Evolutionary conservation across 2,329 filamentous ascomycete genomes (phyloP), one percentile per base, ranked within the genome.

Genomic region (Capronia americana): DNA sequence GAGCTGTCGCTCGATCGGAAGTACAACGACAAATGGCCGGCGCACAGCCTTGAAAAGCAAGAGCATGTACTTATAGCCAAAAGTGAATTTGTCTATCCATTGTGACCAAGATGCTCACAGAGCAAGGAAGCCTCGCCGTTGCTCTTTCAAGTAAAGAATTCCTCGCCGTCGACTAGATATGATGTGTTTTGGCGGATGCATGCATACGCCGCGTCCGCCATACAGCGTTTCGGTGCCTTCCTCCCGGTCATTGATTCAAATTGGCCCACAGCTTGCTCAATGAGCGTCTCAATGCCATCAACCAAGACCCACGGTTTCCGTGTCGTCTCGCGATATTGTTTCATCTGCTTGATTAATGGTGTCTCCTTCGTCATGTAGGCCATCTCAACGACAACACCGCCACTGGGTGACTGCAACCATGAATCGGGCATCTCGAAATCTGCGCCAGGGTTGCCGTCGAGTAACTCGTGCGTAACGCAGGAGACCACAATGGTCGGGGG

Each of bases 211-310:
- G 88, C 88, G 50, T 86, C 81, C 67, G 89, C 85, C 91, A 94
- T 93, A 44, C 90, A 77, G 53, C 86, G 80, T 28, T 90, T 84
- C 1, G 90, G 90, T 17, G 90, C 90, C 75, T 89, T 85, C 55
- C 90, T 83, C 0, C 90, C 91, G 0, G 91, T 93, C 75, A 93
- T 92, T 2, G 93, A 78, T 77, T 94, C 91, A 73, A 93, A 94
- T 73, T 93, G 91, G 0, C 91, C 90, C 77, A 91, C 91, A 0
- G 89, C 91, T 74, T 93, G 91, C 75, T 93, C 91, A 0, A 90
- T 90, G 14, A 94, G 77, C 55, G 93, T 83, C 72, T 93, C 90
- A 12, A 93, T 79, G 0, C 91, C 91, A 73, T 93, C 90, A 77
- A 93, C 86, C 20, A 90, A 83, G 0, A 92, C 88, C 90, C 90